Percentiles rank a stretch among this genome's conserved stretches.
Evolutionary conservation across 768 basidiomycete genomes (phyloP).

Genomic region (Lentinula detonsa): DNA sequence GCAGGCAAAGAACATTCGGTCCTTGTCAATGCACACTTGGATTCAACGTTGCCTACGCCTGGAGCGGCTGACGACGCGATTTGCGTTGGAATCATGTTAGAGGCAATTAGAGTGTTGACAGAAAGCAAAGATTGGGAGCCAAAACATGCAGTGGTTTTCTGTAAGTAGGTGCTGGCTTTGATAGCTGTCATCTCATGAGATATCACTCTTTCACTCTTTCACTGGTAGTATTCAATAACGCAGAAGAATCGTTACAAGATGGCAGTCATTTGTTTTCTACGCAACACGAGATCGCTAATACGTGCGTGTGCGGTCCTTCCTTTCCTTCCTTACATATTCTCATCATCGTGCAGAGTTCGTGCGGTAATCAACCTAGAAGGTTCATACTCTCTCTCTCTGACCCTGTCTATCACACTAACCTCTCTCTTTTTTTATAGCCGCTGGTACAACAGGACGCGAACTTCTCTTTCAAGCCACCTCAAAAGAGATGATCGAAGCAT

Average conservation of each 20-base stretch:
- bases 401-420: background rate
- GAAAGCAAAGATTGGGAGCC: constrained; percentile 34
- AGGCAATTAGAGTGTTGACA: constrained; percentile 71
- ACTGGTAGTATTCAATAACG: constrained; percentile 82
- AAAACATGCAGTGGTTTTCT: constrained; percentile 71
- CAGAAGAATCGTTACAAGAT: constrained; percentile 89
- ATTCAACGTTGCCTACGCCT: constrained; percentile 85
- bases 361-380: constrained; percentile 91
- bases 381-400: constrained; percentile 17
- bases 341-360: constrained; percentile 47
- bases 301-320: constrained; percentile 40
- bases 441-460: constrained; percentile 82
- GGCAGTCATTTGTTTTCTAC: constrained; percentile 92
- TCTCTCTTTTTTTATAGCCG: constrained; percentile 40
- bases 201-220: background rate
- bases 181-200: background rate
- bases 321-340: background rate
- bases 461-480: constrained; percentile 95
- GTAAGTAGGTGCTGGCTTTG: constrained; percentile 36
- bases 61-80: constrained; percentile 88
- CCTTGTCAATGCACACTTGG: constrained; percentile 85
- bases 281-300: constrained; percentile 69
- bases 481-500: constrained; percentile 90
- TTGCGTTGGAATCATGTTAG: constrained; percentile 87
- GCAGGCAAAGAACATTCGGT: constrained; percentile 76